phyloP scores from a whole-genome alignment of 2,329 filamentous ascomycete species.

The Fusarium sp. region DNA sequence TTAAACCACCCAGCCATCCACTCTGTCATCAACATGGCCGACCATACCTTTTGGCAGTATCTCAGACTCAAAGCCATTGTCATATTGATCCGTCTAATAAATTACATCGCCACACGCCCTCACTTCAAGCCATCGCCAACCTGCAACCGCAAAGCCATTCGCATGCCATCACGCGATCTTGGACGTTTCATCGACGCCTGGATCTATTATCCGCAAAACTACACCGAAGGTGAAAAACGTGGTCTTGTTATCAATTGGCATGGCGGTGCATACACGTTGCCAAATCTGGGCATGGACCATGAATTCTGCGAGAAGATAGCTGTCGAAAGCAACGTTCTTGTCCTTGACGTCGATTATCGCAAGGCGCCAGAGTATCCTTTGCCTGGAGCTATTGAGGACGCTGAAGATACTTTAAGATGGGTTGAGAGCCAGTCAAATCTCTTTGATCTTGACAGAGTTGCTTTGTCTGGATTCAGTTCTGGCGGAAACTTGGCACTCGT shows the following conservation, averaged over 20 bases:
- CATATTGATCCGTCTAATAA: constrained; percentile 26
- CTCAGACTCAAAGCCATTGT: constrained; percentile 26
- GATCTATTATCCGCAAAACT: constrained; percentile 40
- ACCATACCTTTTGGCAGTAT: constrained; percentile 23
- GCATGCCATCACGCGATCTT: constrained; percentile 45
- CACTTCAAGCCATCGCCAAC: constrained; percentile 17
- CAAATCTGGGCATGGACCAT: constrained; percentile 53
- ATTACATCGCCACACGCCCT: constrained; percentile 17
- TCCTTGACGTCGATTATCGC: constrained; percentile 52
- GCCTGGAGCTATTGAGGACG: constrained; percentile 47
- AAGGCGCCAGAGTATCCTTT: constrained; percentile 54
- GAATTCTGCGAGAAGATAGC: constrained; percentile 51
- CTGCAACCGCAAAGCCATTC: constrained; percentile 22
- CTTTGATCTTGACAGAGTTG: constrained; percentile 51
- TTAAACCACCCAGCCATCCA: not conserved
- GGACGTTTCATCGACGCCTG: constrained; percentile 44
- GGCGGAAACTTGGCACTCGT: constrained; percentile 58
- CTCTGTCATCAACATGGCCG: not conserved
- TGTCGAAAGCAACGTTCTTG: constrained; percentile 38
- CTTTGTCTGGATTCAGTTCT: constrained; percentile 58
- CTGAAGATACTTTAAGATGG: constrained; percentile 53
- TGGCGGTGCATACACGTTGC: constrained; percentile 50
- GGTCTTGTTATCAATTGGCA: constrained; percentile 52
- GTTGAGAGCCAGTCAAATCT: constrained; percentile 39
- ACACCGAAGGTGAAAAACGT: not conserved